phyloP scores from a whole-genome alignment of 2,329 filamentous ascomycete species.

The Hymenoscyphus albidus region DNA sequence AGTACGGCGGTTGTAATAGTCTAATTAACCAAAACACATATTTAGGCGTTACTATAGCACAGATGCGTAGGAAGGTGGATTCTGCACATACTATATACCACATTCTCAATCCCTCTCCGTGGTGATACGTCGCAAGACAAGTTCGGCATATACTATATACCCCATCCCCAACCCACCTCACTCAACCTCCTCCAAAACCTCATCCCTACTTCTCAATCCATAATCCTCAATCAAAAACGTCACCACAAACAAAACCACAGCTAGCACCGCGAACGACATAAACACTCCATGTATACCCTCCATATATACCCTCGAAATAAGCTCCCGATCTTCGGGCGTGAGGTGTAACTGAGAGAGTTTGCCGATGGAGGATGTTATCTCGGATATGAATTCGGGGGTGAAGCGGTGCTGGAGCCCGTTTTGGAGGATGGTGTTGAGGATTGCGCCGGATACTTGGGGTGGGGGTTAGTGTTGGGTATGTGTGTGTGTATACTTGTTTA shows the following conservation, averaged over 20 bases:
- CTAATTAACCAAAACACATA: too few relatives aligned
- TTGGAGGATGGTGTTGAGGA: conserved; percentile 13
- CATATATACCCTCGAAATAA: conserved; percentile 28
- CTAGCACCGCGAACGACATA: conserved; percentile 11
- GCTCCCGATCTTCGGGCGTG: background rate
- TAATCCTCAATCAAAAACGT: background rate
- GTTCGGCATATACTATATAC: background rate
- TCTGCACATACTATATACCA: too few relatives aligned
- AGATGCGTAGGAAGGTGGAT: too few relatives aligned
- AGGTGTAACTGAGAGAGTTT: background rate
- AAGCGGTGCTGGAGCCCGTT: background rate
- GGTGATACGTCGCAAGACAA: background rate
- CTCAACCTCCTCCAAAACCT: background rate
- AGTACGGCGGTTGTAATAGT: too few relatives aligned
- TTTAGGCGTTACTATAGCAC: too few relatives aligned
- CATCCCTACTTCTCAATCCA: background rate
- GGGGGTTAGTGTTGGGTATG: background rate
- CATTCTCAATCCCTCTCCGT: background rate
- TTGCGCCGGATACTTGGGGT: conserved; percentile 5
- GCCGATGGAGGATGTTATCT: conserved; percentile 8
- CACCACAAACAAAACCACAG: background rate
- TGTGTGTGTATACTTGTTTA: too few relatives aligned
- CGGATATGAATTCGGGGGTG: background rate
- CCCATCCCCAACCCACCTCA: background rate
- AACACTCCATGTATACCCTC: conserved; percentile 29